phyloP scores from a whole-genome alignment of 805 yeast species.

The Saccharomyces paradoxus region DNA sequence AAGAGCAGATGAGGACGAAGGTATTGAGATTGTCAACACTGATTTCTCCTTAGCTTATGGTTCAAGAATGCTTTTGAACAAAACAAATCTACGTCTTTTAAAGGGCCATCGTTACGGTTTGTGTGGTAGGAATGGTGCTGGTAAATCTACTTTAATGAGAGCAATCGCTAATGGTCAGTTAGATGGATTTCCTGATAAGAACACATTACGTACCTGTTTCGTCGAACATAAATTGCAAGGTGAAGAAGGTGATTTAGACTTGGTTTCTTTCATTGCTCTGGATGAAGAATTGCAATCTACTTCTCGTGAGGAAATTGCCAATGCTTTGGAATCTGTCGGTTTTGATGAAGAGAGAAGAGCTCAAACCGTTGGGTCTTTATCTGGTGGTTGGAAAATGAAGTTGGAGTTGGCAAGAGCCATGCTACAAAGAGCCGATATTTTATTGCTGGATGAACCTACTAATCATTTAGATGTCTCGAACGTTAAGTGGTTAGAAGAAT shows the following conservation, averaged over 20 bases:
- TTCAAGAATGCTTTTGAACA: slow-evolving; percentile 91
- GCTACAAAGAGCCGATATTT: slow-evolving; percentile 93
- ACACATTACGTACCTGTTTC: slow-evolving; percentile 82
- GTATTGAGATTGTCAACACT: slow-evolving; percentile 85
- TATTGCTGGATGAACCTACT: slow-evolving; percentile 94
- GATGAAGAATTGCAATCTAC: slow-evolving; percentile 72
- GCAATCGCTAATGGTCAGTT: slow-evolving; percentile 93
- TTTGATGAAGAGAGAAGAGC: slow-evolving; percentile 83
- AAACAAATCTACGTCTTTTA: slow-evolving; percentile 76
- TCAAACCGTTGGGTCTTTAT: slow-evolving; percentile 86
- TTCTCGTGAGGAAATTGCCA: slow-evolving; percentile 60
- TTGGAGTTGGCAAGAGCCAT: slow-evolving; percentile 97
- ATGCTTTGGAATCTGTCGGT: slow-evolving; percentile 77
- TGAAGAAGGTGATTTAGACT: slow-evolving; percentile 82
- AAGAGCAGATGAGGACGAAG: slow-evolving; percentile 62
- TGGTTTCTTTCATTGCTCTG: slow-evolving; percentile 77
- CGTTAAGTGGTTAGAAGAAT: slow-evolving; percentile 90
- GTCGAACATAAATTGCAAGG: slow-evolving; percentile 97
- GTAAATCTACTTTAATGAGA: slow-evolving; percentile 95
- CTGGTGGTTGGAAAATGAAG: slow-evolving; percentile 99
- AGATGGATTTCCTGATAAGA: slow-evolving; percentile 92
- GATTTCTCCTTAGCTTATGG: slow-evolving; percentile 96
- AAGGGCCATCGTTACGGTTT: slow-evolving; percentile 97
- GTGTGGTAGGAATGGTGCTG: slow-evolving; percentile 98
- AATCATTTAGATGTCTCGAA: slow-evolving; percentile 93